These are phyloP conservation scores for Lachnellula willkommii DNA, from an alignment of 2,329 filamentous ascomycete species.

Conservation along the genomic window DNA sequence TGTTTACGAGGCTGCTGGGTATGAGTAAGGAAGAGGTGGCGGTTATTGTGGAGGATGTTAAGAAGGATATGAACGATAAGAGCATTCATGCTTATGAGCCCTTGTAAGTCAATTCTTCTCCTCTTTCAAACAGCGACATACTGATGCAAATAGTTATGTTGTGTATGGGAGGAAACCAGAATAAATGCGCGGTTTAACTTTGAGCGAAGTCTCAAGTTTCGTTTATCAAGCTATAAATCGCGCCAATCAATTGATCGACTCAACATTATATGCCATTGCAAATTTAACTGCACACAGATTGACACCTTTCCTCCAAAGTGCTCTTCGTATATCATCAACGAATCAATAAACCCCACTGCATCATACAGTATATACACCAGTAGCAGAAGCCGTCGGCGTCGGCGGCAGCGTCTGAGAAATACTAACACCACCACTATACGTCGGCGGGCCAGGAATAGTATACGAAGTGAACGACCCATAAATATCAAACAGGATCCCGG, in stretches of 20 bases:
- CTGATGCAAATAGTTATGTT: constrained; percentile 2
- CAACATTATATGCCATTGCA: neutral
- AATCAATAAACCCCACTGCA: neutral
- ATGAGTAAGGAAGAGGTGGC: constrained; percentile 13
- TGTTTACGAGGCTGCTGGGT: constrained; percentile 10
- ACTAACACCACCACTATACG: constrained; percentile 22
- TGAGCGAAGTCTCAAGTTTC: too few species aligned
- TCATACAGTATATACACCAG: constrained; percentile 15
- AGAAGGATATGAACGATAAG: constrained; percentile 9
- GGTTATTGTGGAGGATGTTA: constrained; percentile 5
- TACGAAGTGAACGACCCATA: constrained; percentile 33
- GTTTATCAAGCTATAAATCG: too few species aligned
- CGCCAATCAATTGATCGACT: neutral
- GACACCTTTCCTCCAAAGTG: too few species aligned
- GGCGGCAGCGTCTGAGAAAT: constrained; percentile 19
- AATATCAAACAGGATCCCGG: constrained; percentile 38
- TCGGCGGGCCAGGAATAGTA: constrained; percentile 33
- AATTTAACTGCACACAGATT: too few species aligned
- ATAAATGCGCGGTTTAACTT: neutral
- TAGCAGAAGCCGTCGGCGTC: constrained; percentile 18
- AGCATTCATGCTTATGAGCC: constrained; percentile 13
- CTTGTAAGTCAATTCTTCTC: constrained; percentile 8
- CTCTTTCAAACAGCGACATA: neutral
- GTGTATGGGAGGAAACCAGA: constrained; percentile 7
- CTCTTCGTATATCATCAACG: neutral